A percentile compares a stretch with the other conserved stretches of the same genome.
phyloP scores from a whole-genome alignment of 2,329 filamentous ascomycete species.

The Tolypocladium capitatum region DNA sequence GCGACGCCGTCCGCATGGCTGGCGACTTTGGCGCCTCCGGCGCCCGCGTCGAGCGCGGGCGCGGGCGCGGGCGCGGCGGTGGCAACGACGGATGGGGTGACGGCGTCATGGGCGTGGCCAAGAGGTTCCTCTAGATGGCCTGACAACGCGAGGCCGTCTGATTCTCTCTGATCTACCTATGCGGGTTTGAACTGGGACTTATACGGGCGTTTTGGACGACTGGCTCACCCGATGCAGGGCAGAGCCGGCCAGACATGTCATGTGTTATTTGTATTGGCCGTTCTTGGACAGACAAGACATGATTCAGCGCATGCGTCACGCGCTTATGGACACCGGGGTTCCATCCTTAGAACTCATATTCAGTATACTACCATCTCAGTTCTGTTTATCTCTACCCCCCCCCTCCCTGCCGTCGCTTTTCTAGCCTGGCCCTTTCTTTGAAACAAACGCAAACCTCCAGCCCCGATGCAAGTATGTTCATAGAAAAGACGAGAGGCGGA shows the following conservation, averaged over 20 bases:
- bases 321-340: not conserved
- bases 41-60: constrained; percentile 20
- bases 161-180: not conserved
- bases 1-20: constrained; percentile 43
- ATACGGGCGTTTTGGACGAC: not conserved
- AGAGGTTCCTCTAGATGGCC: constrained; percentile 19
- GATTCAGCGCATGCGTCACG: no score
- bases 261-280: not conserved
- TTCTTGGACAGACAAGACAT: no score
- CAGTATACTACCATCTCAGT: not conserved
- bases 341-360: not conserved
- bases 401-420: not conserved
- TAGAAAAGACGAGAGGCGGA: not conserved
- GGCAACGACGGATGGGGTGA: constrained; percentile 18
- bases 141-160: not conserved
- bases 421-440: not conserved
- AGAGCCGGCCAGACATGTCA: not conserved
- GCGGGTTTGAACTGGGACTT: not conserved
- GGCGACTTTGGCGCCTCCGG: constrained; percentile 15
- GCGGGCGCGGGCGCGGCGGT: constrained; percentile 15
- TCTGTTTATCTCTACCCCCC: not conserved
- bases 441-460: not conserved
- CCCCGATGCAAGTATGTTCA: not conserved
- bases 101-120: constrained; percentile 24
- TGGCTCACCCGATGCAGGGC: not conserved